A percentile compares a stretch with the other conserved stretches of the same genome.
phyloP scores from a whole-genome alignment of 2,329 filamentous ascomycete genomes.

The Epichloe bromicola region DNA sequence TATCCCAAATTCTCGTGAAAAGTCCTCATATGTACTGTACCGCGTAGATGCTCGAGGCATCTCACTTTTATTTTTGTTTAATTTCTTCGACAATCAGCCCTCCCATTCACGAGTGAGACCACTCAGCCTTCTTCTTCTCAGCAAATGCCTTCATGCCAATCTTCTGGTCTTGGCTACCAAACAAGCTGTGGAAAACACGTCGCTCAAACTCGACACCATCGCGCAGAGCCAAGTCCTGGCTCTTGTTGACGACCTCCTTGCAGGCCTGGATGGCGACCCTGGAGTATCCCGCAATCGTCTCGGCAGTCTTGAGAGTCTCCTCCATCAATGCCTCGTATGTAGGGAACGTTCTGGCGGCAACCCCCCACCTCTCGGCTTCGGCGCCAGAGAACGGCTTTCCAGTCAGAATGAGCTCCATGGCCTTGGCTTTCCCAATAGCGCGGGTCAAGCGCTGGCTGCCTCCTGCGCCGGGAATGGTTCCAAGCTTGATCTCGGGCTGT shows the following conservation, averaged over 20 bases:
- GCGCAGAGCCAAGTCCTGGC: constrained; percentile 73
- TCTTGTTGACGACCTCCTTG: constrained; percentile 99
- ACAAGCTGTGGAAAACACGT: constrained; percentile 81
- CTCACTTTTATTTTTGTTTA: neutral
- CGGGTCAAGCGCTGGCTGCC: constrained; percentile 80
- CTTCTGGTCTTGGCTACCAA: constrained; percentile 94
- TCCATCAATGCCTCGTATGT: constrained; percentile 72
- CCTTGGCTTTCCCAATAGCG: constrained; percentile 69
- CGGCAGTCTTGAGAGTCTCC: constrained; percentile 68
- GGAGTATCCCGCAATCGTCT: constrained; percentile 78
- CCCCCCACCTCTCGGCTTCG: constrained; percentile 85
- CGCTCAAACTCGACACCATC: constrained; percentile 95
- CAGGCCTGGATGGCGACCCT: constrained; percentile 76
- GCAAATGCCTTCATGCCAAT: constrained; percentile 93
- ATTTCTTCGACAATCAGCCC: neutral
- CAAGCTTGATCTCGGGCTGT: constrained; percentile 93
- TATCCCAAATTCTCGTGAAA: too few relatives aligned
- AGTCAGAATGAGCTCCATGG: constrained; percentile 86
- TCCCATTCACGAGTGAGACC: constrained; percentile 57
- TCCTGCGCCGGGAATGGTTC: constrained; percentile 81
- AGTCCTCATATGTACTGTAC: too few relatives aligned
- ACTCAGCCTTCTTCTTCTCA: constrained; percentile 86
- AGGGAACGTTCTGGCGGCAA: constrained; percentile 72
- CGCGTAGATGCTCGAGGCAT: neutral
- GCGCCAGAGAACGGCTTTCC: constrained; percentile 71